Base-by-base conservation (phyloP, 345 rosid genomes). In the Anacardium occidentale region DNA sequence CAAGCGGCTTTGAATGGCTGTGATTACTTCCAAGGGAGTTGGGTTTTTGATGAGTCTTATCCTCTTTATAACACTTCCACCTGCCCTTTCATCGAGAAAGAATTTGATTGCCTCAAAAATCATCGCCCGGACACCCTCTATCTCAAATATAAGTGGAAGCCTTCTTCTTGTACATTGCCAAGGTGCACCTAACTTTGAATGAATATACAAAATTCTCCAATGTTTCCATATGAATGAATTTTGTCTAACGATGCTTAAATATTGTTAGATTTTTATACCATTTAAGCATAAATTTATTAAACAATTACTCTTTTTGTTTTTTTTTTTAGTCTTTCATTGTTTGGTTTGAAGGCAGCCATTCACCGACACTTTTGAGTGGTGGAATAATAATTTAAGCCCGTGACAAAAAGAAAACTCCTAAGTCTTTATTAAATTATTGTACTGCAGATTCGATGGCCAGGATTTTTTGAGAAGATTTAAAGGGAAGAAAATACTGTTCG, bases 401-500 rank as follows among this genome's bases (percentile, higher is more conserved):
- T 13, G 53, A 50, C 53, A 50, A 4, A 3, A 50, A 50, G 53
- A 50, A 13, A 50, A 3, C 53, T 50, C 53, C 53, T 0, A 50
- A 50, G 5, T 13, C 53, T 13, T 50, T 15, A 5, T n/a, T 7
- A 2, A 25, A 70, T 74, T 54, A 57, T 13, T 56, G 74, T 74
- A 6, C 42, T 37, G 65, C 81, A 93, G 98, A 64, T 93, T 91
- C 69, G 12, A 82, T 52, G 90, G 93, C 2, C 26, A 0, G 68
- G 76, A 80, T 32, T 81, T 91, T 62, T 51, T 88, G 73, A 77
- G 42, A 57, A 87, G 63, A 75, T 81, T 79, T 32, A 85, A 63
- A 67, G 92, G 93, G 74, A 93, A 89, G 79, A 91, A 86, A 60
- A 80, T 93, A 45, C 68, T 91, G 68, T 87, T 89, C 45, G 91